Evolutionary conservation across 2,329 filamentous ascomycete genomes (phyloP).

Genomic region (Fusarium armeniacum): DNA sequence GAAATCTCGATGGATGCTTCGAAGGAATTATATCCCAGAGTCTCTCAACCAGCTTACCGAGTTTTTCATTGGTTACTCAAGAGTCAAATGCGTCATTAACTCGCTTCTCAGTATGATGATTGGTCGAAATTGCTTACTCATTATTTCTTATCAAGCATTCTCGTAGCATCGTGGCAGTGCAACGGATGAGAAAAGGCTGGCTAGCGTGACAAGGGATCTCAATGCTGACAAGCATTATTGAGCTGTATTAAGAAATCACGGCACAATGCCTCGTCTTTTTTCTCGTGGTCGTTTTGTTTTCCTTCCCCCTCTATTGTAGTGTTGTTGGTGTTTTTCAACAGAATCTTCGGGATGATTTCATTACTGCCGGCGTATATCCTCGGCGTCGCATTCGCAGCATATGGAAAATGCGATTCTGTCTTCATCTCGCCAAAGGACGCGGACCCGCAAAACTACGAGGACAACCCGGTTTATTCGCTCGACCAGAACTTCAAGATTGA

Average conservation of each 20-base stretch:
- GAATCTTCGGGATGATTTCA: rapidly evolving
- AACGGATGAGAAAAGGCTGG: conserved; percentile 11
- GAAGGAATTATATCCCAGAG: background rate
- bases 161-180: conserved; percentile 2
- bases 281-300: background rate
- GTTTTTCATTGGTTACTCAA: background rate
- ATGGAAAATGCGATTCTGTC: background rate
- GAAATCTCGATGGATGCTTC: background rate
- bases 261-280: background rate
- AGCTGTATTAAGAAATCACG: background rate
- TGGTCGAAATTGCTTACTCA: conserved; percentile 1
- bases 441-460: rapidly evolving
- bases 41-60: rapidly evolving
- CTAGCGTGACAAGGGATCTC: conserved; percentile 15
- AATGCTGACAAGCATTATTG: background rate
- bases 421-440: background rate
- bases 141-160: background rate
- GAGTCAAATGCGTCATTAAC: conserved; percentile 24
- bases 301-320: background rate
- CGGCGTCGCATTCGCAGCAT: rapidly evolving
- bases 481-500: background rate
- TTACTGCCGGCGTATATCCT: rapidly evolving
- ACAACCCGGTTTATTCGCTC: background rate
- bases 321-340: rapidly evolving
- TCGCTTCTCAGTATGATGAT: rapidly evolving